Evolutionary conservation across 257 asterid species (phyloP).

Genomic region (Fraxinus excelsior): DNA sequence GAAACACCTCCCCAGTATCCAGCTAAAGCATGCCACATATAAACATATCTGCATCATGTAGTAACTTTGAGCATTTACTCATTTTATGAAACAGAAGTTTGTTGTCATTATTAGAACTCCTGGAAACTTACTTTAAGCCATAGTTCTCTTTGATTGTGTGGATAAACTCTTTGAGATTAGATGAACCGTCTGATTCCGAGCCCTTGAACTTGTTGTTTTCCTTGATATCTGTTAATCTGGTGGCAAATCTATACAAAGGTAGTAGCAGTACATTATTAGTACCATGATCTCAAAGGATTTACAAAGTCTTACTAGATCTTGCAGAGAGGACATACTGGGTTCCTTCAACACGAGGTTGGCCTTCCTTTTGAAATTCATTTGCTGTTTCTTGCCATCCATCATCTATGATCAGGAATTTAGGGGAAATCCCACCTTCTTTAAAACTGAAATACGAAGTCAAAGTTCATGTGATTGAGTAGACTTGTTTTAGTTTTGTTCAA

Average conservation of each 20-base stretch:
- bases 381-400: slow-evolving; percentile 72
- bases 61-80: not conserved
- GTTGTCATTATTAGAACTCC: not conserved
- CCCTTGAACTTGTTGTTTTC: slow-evolving; percentile 44
- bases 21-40: slow-evolving; percentile 76
- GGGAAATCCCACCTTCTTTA: slow-evolving; percentile 49
- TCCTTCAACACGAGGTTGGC: slow-evolving; percentile 40
- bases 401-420: slow-evolving; percentile 56
- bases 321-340: slow-evolving; percentile 39
- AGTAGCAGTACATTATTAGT: not conserved
- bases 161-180: slow-evolving; percentile 37
- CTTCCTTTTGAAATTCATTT: slow-evolving; percentile 48
- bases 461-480: not conserved
- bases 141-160: slow-evolving; percentile 37
- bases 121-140: slow-evolving; percentile 34
- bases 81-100: not conserved
- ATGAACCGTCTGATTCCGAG: slow-evolving; percentile 30
- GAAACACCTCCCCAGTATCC: slow-evolving; percentile 86
- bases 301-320: not conserved
- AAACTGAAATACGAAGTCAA: slow-evolving; percentile 31
- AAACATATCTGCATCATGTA: slow-evolving; percentile 48
- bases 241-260: slow-evolving; percentile 41
- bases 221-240: slow-evolving; percentile 42
- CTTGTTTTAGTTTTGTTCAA: not conserved
- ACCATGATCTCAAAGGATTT: not conserved